These are phyloP conservation scores for Zalerion maritima DNA, from an alignment of 495 filamentous ascomycete species.

Conservation along the genomic window DNA sequence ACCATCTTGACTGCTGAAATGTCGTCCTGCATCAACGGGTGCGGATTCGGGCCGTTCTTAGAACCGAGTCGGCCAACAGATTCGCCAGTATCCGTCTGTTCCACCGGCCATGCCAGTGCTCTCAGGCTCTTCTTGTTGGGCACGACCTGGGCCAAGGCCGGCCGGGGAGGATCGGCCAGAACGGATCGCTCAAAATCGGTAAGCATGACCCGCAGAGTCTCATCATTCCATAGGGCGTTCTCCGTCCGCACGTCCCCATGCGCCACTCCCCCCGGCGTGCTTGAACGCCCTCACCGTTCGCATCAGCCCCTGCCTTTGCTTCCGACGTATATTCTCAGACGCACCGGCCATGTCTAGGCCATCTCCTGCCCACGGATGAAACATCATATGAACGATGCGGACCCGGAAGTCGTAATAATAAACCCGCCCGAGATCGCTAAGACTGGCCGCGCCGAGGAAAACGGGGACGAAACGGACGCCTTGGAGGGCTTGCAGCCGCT, in stretches of 20 bases:
- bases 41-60: no score
- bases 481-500: conserved; percentile 2
- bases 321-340: conserved; percentile 1
- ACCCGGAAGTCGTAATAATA: conserved; percentile 6
- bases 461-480: conserved; percentile 4
- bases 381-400: conserved; percentile 2
- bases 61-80: no score
- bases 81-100: no score
- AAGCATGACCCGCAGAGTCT: conserved; percentile 15
- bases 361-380: conserved; percentile 2
- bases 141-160: neutral
- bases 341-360: no score
- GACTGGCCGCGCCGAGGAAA: conserved; percentile 2
- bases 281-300: conserved; percentile 1
- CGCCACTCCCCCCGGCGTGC: conserved; percentile 1
- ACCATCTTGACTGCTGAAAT: no score
- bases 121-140: no score
- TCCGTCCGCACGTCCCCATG: conserved; percentile 8
- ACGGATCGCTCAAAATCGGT: conserved; percentile 20
- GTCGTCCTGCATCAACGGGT: no score
- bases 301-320: conserved; percentile 1
- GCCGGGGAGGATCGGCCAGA: conserved; percentile 1
- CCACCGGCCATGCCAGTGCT: no score
- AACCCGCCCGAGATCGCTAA: conserved; percentile 1
- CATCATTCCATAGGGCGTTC: conserved; percentile 19